phyloP scores from a whole-genome alignment of 306 rosid genomes.

The Crataegus laevigata region DNA sequence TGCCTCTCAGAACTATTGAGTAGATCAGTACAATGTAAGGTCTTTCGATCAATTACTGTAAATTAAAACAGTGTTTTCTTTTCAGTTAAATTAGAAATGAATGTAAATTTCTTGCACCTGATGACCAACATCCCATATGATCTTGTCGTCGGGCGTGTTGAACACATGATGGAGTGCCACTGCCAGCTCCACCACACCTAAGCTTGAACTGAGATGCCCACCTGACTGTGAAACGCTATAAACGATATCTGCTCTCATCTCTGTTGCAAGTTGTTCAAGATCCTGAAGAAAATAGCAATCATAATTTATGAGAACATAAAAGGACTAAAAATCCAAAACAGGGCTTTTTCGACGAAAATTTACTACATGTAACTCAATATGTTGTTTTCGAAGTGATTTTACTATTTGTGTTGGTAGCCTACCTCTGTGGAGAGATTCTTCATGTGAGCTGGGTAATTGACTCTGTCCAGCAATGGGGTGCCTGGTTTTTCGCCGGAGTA shows the following conservation, averaged over 20 bases:
- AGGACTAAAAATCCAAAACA: not conserved
- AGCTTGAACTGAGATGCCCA: slow-evolving; percentile 93
- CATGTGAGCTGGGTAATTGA: slow-evolving; percentile 75
- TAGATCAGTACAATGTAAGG: not conserved
- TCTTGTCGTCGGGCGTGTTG: slow-evolving; percentile 75
- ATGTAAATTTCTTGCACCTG: slow-evolving; percentile 38
- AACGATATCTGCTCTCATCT: slow-evolving; percentile 73
- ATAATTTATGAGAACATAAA: too few relatives aligned
- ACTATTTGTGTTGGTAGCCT: not conserved
- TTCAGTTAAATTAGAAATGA: not conserved
- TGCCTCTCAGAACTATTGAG: slow-evolving; percentile 27
- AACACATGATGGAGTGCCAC: slow-evolving; percentile 89
- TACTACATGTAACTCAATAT: not conserved
- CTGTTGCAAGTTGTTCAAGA: slow-evolving; percentile 79
- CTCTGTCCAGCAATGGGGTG: slow-evolving; percentile 77
- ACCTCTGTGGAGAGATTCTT: slow-evolving; percentile 69
- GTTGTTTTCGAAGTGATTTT: not conserved
- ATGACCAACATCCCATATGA: slow-evolving; percentile 98
- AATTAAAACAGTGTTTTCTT: not conserved
- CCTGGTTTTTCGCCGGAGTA: slow-evolving; percentile 50
- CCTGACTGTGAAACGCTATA: slow-evolving; percentile 56
- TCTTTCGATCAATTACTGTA: not conserved
- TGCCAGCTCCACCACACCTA: slow-evolving; percentile 83
- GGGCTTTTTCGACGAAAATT: not conserved
- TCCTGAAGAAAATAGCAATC: slow-evolving; percentile 32